Conservation (phyloP, 1,139 yeast genomes). For the Tardiomyces depauwii region DNA sequence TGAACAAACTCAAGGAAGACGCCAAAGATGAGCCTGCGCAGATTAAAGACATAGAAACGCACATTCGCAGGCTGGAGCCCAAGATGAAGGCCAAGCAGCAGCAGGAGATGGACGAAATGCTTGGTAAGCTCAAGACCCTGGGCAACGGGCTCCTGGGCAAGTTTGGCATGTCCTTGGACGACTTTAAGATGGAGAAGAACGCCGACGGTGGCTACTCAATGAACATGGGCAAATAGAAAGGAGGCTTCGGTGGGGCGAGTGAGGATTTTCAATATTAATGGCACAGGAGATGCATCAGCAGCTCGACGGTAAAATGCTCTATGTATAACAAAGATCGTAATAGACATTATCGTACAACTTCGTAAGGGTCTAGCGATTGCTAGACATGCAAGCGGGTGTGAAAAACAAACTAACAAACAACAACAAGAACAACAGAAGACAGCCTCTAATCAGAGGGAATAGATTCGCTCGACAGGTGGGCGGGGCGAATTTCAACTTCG, state of each 20-base stretch:
- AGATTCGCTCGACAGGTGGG: neutral
- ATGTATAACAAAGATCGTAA: no score
- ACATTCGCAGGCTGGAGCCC: conserved; percentile 9
- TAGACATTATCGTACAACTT: no score
- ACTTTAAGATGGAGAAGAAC: conserved; percentile 19
- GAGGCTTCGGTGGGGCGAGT: no score
- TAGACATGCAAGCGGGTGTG: no score
- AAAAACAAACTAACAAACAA: no score
- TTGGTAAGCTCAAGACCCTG: conserved; percentile 21
- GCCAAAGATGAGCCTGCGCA: conserved; percentile 1
- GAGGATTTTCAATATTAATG: no score
- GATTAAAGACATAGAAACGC: conserved; percentile 1
- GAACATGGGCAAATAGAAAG: conserved; percentile 6
- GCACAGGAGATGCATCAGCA: no score
- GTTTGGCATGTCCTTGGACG: conserved; percentile 21
- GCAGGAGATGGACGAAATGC: conserved; percentile 18
- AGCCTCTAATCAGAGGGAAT: neutral
- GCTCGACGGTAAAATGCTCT: no score
- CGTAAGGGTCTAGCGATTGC: no score
- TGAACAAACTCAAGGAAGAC: conserved; percentile 6
- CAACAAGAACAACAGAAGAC: no score
- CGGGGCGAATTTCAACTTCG: neutral
- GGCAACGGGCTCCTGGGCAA: conserved; percentile 20
- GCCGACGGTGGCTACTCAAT: conserved; percentile 17
- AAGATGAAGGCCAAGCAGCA: conserved; percentile 15